Base-by-base conservation (phyloP, 805 yeast species). In the Saturnispora gosingensis region DNA sequence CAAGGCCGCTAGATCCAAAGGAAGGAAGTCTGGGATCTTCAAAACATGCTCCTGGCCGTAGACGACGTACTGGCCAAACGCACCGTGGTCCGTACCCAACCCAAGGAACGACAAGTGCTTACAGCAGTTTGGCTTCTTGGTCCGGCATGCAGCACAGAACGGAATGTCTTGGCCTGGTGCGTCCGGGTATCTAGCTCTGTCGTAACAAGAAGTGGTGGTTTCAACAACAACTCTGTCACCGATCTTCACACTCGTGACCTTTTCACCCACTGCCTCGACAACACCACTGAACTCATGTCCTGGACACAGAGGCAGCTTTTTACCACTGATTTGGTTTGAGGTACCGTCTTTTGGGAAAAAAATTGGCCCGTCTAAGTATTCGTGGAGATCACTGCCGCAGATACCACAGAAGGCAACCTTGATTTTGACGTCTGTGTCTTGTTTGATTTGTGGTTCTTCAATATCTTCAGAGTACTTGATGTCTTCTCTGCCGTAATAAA, bases 211-310 rank as follows among this genome's bases (percentile, higher is more conserved):
- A 34, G 80, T 79, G 1, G 81, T 73, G 5, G 85, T 82, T 58
- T 82, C 86, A 27, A 81, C 75, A 24, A 77, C 82, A 32, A 83
- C 87, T 44, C 75, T 75, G 60, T 80, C 82, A 13, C 85, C 85
- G 2, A 67, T 65, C 55, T 72, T 64, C 30, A 77, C 64, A 15
- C 63, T 62, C 0, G 65, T 64, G 5, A 80, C 83, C 18, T 56
- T 69, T 0, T 67, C 42, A 36, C 85, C 85, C 32, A 78, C 64
- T 36, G 65, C 74, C 25, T 49, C 55, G 25, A 64, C 64, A 16
- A 56, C 46, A 30, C 68, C 68, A 10, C 63, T 58, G 28, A 63
- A 60, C 52, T 64, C 68, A 50, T 64, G 67, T 13, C 68, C 85
- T 67, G 65, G 64, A 52, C 66, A 62, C 6, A 59, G 22, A n/a